Evolutionary conservation across 306 rosid species (phyloP).

Genomic region (Sicyos baderoa): DNA sequence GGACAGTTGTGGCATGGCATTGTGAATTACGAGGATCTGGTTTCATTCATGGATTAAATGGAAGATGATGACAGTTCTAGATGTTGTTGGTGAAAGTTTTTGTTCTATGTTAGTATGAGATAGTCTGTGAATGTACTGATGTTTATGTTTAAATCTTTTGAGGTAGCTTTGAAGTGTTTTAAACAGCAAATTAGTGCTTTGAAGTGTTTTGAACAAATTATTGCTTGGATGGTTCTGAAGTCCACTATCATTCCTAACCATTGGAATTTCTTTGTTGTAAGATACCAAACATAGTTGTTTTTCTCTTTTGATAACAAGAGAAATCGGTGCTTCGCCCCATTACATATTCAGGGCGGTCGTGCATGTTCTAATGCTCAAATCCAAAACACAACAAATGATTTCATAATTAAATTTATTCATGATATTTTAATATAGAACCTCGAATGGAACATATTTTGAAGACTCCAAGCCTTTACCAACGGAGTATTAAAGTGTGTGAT

Average conservation of each 20-base stretch:
- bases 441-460: too few species aligned
- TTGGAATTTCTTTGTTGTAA: too few species aligned
- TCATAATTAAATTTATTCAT: too few species aligned
- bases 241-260: background rate
- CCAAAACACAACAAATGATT: too few species aligned
- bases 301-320: background rate
- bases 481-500: background rate
- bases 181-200: too few species aligned
- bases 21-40: constrained; percentile 1
- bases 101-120: background rate
- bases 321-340: too few species aligned
- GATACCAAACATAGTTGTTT: background rate
- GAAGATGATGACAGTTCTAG: too few species aligned
- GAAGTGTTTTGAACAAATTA: background rate
- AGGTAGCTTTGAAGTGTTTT: background rate
- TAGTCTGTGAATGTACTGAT: background rate
- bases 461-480: too few species aligned
- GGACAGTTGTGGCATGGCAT: background rate
- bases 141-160: background rate
- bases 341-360: too few species aligned
- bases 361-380: too few species aligned
- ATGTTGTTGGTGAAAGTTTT: background rate
- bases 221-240: constrained; percentile 6
- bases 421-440: too few species aligned
- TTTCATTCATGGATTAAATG: background rate